Evolutionary conservation across 2,329 filamentous ascomycete species (phyloP), one percentile per base, ranked within the genome.

Genomic region (Cladosporium oxysporum): DNA sequence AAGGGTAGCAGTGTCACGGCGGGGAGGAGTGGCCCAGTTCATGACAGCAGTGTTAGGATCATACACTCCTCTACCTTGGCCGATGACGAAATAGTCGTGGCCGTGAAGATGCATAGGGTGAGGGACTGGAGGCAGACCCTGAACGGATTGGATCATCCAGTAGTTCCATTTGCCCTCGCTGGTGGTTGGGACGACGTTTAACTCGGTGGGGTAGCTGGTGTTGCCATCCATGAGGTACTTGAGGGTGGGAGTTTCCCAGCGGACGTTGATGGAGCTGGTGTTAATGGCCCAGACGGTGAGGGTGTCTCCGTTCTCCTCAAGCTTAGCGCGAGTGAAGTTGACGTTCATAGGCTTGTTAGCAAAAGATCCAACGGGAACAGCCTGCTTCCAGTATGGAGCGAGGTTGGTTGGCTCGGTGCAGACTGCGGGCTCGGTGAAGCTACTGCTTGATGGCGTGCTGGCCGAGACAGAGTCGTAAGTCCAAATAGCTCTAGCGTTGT

Each of bases 71-170:
- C 64, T 35, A 1, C 73, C 73, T 14, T 63, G 64, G 5, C 73
- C 73, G 29, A 76, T 69, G n/a, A 76, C 71, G 66, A 72, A 76
- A 65, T 75, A 75, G 57, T 76, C 74, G 59, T 75, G 74, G 10
- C 74, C 72, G 78, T 92, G 89, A n/a, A 79, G 67, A 71, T 78
- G 78, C 71, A 81, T 74, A 8, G 76, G 75, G 53, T 80, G 76
- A 5, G 82, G 78, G 1, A 81, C 66, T 2, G 73, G 68, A 28
- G 78, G 64, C 28, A 69, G 26, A 5, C 74, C 76, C 5, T 75
- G 74, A 1, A 76, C 72, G 67, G 80, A 76, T 64, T 84, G 81
- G 58, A 84, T 81, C 66, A 81, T 78, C 81, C 81, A 84, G 67
- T 81, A 80, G 33, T 80, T 81, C 82, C 81, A 83, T 66, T 72